These are phyloP conservation scores for Triticum aestivum DNA, from an alignment of 176 grass and related monocot species.

Conservation along the genomic window IWGSC_CS_RefSeq_v2.1 NC_057812.1:8927402-8927901, in stretches of 20 bases:
- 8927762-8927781: background rate
- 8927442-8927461: background rate
- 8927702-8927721: background rate
- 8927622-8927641: background rate
- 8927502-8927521: background rate
- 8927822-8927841: background rate
- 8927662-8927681: background rate
- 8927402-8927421: background rate
- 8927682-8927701: too few relatives aligned
- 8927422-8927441: background rate
- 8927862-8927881: too few relatives aligned
- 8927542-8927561: background rate
- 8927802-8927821: background rate
- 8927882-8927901: too few relatives aligned
- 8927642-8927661: background rate
- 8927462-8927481: background rate
- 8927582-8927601: background rate
- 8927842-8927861: background rate
- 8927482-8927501: background rate
- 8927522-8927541: background rate
- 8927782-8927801: background rate
- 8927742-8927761: background rate
- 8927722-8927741: background rate
- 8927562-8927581: background rate
- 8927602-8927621: background rate